A percentile compares a stretch with the other conserved stretches of the same genome.
phyloP scores from a whole-genome alignment of 345 rosid species.

The Rhodamnia rubescens region DNA sequence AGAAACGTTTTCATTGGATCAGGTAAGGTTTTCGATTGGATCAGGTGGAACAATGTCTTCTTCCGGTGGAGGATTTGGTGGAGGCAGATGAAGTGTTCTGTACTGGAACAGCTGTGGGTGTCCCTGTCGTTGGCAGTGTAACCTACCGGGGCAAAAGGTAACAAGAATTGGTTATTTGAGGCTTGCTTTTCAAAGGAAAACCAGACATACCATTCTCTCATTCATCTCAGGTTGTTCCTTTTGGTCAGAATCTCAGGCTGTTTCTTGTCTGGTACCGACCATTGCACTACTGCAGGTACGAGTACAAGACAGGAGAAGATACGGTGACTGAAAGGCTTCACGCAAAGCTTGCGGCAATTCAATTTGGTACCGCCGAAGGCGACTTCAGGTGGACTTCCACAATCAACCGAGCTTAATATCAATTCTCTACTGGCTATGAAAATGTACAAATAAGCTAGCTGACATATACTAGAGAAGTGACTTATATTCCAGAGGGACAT shows the following conservation, averaged over 20 bases:
- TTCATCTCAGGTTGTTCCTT: background rate
- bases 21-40: constrained; percentile 1
- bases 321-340: constrained; percentile 3
- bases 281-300: background rate
- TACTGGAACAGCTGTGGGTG: constrained; percentile 28
- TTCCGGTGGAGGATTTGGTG: constrained; percentile 15
- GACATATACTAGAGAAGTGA: background rate
- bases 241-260: background rate
- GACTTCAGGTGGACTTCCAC: constrained; percentile 15
- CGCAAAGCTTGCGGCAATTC: constrained; percentile 10
- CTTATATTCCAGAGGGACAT: background rate
- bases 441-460: background rate
- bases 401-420: background rate
- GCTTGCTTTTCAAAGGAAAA: too few relatives aligned
- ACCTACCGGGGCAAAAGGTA: constrained; percentile 4
- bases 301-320: constrained; percentile 9
- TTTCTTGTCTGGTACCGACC: background rate
- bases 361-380: constrained; percentile 15
- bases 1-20: background rate
- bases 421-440: background rate
- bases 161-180: background rate
- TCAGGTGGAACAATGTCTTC: constrained; percentile 25
- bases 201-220: background rate
- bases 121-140: background rate
- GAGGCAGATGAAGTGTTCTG: constrained; percentile 37